phyloP scores from a whole-genome alignment of 345 rosid species.

The Geranium brycei region DNA sequence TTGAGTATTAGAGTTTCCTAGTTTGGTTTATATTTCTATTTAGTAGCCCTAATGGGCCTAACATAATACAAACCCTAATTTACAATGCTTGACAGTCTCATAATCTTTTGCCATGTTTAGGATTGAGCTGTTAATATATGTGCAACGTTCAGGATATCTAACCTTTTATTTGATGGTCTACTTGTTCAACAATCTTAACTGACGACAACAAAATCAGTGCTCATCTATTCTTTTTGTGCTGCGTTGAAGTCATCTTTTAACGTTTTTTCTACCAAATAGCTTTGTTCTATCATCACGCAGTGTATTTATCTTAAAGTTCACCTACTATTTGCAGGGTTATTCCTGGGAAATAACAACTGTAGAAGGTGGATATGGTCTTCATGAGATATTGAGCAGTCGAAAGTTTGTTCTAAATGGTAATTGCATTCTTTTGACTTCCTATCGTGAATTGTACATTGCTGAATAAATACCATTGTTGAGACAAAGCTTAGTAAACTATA shows the following conservation, averaged over 20 bases:
- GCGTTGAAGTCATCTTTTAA: background rate
- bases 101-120: background rate
- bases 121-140: background rate
- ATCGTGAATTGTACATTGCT: background rate
- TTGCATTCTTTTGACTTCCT: background rate
- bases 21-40: too few relatives aligned
- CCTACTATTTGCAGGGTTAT: constrained; percentile 53
- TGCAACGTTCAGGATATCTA: background rate
- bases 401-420: constrained; percentile 69
- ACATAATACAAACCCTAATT: too few relatives aligned
- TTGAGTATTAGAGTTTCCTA: too few relatives aligned
- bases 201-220: background rate
- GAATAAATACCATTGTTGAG: background rate
- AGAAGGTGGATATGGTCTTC: constrained; percentile 90
- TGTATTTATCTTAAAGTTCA: background rate
- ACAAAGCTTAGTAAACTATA: too few relatives aligned
- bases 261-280: too few relatives aligned
- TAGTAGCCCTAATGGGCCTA: too few relatives aligned
- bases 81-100: too few relatives aligned
- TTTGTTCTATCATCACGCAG: too few relatives aligned
- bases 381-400: constrained; percentile 61
- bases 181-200: background rate
- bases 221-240: background rate
- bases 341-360: constrained; percentile 92
- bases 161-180: constrained; percentile 2